Evolutionary conservation across 78 protist genomes (phyloP), one percentile per base, ranked within the genome.

Genomic region (Emiliania huxleyi): DNA sequence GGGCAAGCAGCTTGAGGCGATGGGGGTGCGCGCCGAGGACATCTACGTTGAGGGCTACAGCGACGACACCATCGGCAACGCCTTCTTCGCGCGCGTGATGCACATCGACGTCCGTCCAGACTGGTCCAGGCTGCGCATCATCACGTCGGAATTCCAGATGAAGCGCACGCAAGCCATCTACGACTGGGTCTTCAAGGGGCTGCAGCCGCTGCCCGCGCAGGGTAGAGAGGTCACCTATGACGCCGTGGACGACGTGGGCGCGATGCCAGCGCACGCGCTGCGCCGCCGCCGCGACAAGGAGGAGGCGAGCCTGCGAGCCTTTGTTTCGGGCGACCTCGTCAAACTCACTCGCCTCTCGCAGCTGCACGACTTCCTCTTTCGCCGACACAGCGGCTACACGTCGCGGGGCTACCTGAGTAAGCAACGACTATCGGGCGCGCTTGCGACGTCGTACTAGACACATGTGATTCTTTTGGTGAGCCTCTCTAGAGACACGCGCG

Each of bases 1-100:
- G 89, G 89, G 56, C 21, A 4, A 1, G 8, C 29, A 81, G 55
- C 89, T 81, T 26, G 26, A 0, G 19, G 26, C 3, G 37, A 15
- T 25, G 38, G 45, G 83, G 3, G 56, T 69, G 35, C 35, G 2
- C 4, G 4, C 1, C 62, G 69, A 3, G 23, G 25, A 33, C 40
- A 2, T 93, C 29, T 37, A 48, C 49, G 5, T 12, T n/a, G 94
- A 93, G 49, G 40, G 55, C 42, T 55, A 48, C 55, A 69, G 87
- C 45, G 49, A 81, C 77, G 94, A 93, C 94, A 93, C 94, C 26
- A 25, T 88, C 2, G 94, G 94, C 46, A 93, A 93, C 83, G 94
- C 94, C 1, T 93, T 49, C 84, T 93, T 49, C 45, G 44, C 46
- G 52, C 87, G 94, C 38, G 2, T 29, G 46, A 43, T 87, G 91